phyloP scores from a whole-genome alignment of 371 early-diverging fungal genomes.

The Apophysomyces ossiformis region DNA sequence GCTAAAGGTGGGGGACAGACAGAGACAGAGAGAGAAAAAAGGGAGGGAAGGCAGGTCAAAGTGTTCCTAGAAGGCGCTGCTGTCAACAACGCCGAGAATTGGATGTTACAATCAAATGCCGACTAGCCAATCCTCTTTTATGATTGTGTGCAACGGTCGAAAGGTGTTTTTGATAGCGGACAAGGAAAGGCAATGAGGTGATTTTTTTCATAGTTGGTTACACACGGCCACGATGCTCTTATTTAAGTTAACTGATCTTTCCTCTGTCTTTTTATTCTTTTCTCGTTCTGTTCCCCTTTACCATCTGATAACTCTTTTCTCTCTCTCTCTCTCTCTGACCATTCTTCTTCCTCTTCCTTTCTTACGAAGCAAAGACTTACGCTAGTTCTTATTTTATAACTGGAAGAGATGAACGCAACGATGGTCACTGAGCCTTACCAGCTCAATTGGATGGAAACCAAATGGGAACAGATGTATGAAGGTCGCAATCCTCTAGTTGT shows the following conservation, averaged over 20 bases:
- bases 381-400: too few relatives aligned
- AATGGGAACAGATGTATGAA: constrained; percentile 68
- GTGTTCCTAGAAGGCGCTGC: neutral
- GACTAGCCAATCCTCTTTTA: neutral
- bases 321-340: neutral
- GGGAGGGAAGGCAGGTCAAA: neutral
- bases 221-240: neutral
- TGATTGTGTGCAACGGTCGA: neutral
- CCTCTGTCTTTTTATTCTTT: too few relatives aligned
- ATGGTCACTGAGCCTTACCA: constrained; percentile 13
- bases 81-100: constrained; percentile 6
- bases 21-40: too few relatives aligned
- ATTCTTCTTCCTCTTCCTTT: constrained; percentile 8
- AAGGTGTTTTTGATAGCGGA: neutral
- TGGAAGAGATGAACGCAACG: constrained; percentile 12
- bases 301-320: neutral
- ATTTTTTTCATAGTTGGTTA: constrained; percentile 4
- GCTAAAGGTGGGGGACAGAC: too few relatives aligned
- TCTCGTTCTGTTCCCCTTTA: neutral
- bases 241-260: constrained; percentile 2
- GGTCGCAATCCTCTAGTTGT: constrained; percentile 74
- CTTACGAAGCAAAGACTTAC: neutral
- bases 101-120: constrained; percentile 4
- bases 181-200: constrained; percentile 11
- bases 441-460: constrained; percentile 25